Evolutionary conservation across 2,329 filamentous ascomycete species (phyloP), one percentile per base, ranked within the genome.

Genomic region (Alternaria ethzedia): DNA sequence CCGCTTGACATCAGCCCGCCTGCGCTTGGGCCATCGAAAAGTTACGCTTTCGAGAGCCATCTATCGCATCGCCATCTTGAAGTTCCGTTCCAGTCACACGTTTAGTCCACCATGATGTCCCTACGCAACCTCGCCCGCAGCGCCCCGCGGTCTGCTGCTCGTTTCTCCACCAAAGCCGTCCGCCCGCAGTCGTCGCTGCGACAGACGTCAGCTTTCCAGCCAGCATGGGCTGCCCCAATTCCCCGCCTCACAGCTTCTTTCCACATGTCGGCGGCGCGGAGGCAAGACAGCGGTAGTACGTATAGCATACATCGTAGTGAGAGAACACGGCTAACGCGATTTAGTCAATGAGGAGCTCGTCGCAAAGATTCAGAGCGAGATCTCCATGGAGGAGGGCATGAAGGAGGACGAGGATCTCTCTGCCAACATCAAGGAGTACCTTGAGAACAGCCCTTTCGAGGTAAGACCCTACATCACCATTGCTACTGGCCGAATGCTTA

Each of bases 371-470:
- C 88, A 92, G 68, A 77, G 69, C 51, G 78, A 80, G 58, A 78
- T 79, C 57, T 66, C 72, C 54, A 75, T 97, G 77, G 96, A 98
- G 86, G 88, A 89, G 75, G 90, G 94, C 77, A 90, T 94, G 82
- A 90, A 91, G 82, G 86, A 90, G 70, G 86, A 88, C 65, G 88
- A 92, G 75, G 87, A 91, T 69, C 83, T 91, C 70, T 91, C 93
- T 44, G 86, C 89, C 67, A 92, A 90, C 79, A 88, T 97, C 80
- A 90, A 93, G 83, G 92, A 96, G 80, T 97, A 96, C 82, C 83
- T 97, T 51, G 89, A 95, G 78, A 95, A 93, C 83, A 90, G 90
- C 77, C 87, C 90, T 44, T 99, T 94, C 82, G 86, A 95, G 86
- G 86, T 96, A 78, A 57, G 75, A 52, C 6, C 15, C 13, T 3